Evolutionary conservation across 257 asterid species (phyloP).

Genomic region (Gentiana dahurica): DNA sequence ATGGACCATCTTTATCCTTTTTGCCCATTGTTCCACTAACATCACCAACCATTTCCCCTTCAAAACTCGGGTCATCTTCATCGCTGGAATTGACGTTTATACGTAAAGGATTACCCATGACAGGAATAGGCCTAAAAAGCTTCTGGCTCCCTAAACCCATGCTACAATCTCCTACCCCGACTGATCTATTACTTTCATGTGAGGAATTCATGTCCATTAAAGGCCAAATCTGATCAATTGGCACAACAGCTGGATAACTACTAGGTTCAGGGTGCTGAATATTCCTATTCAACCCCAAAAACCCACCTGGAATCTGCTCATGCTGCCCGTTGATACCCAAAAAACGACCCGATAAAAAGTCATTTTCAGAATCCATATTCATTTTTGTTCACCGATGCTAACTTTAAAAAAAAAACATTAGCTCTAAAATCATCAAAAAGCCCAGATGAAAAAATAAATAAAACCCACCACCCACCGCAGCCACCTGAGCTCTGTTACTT

Average conservation of each 20-base stretch:
- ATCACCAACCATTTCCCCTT: slow-evolving; percentile 18
- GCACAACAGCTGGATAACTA: slow-evolving; percentile 9
- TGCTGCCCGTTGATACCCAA: slow-evolving; percentile 27
- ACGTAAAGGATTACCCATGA: slow-evolving; percentile 3
- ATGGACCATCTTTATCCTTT: slow-evolving; percentile 27
- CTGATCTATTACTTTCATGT: slow-evolving; percentile 10
- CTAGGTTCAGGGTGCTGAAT: slow-evolving; percentile 14
- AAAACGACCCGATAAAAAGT: slow-evolving; percentile 19
- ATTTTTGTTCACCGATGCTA: slow-evolving; percentile 5
- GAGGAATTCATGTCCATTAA: slow-evolving; percentile 9
- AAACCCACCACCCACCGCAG: no score
- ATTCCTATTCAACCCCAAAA: slow-evolving; percentile 13
- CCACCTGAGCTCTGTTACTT: no score
- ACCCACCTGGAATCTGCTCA: slow-evolving; percentile 11
- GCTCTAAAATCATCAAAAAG: neutral
- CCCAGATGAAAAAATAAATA: neutral
- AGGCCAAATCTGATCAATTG: slow-evolving; percentile 6
- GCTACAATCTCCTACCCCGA: slow-evolving; percentile 10
- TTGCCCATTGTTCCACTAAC: slow-evolving; percentile 19
- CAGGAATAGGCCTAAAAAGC: slow-evolving; percentile 5
- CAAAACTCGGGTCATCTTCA: slow-evolving; percentile 27
- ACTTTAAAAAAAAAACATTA: neutral
- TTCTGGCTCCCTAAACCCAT: slow-evolving; percentile 17
- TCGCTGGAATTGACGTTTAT: slow-evolving; percentile 17
- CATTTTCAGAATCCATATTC: slow-evolving; percentile 20